A percentile compares a stretch with the other conserved stretches of the same genome.
These are phyloP conservation scores for Trametes meyenii DNA, from an alignment of 768 basidiomycete genomes.

Conservation along the genomic window DNA sequence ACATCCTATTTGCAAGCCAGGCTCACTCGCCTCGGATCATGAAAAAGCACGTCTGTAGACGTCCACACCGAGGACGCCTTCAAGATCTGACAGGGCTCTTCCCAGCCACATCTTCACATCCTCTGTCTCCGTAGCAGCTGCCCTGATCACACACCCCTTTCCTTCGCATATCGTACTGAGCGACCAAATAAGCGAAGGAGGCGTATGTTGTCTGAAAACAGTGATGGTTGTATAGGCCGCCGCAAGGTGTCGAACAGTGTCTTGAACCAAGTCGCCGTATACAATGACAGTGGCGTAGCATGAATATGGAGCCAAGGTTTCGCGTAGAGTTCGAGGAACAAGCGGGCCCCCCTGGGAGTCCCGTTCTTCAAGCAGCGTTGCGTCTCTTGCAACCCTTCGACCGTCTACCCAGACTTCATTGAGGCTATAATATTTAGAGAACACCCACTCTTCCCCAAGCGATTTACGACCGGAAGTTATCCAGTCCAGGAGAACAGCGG, in stretches of 20 bases:
- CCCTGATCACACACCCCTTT: slow-evolving; percentile 63
- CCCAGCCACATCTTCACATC: slow-evolving; percentile 71
- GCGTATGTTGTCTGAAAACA: slow-evolving; percentile 59
- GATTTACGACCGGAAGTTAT: slow-evolving; percentile 85
- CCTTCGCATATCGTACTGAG: slow-evolving; percentile 58
- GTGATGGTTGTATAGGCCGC: slow-evolving; percentile 53
- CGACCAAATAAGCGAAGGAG: slow-evolving; percentile 80
- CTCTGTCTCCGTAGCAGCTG: slow-evolving; percentile 79
- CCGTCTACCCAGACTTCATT: slow-evolving; percentile 81
- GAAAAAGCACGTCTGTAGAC: slow-evolving; percentile 64
- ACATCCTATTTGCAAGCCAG: too few species aligned
- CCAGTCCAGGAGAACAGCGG: slow-evolving; percentile 86
- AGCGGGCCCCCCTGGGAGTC: slow-evolving; percentile 28
- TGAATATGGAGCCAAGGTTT: slow-evolving; percentile 76
- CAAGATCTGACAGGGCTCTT: slow-evolving; percentile 51
- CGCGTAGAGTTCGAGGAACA: slow-evolving; percentile 51
- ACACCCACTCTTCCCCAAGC: slow-evolving; percentile 87
- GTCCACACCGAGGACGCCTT: slow-evolving; percentile 61
- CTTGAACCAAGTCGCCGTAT: slow-evolving; percentile 63
- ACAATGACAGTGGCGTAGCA: slow-evolving; percentile 90
- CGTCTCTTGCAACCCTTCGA: slow-evolving; percentile 72
- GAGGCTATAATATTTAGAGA: slow-evolving; percentile 79
- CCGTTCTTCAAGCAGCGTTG: slow-evolving; percentile 68
- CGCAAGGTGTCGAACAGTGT: slow-evolving; percentile 51
- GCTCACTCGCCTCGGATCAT: neutral